phyloP scores from a whole-genome alignment of 495 filamentous ascomycete species.

The Aspergillus asperescens region DNA sequence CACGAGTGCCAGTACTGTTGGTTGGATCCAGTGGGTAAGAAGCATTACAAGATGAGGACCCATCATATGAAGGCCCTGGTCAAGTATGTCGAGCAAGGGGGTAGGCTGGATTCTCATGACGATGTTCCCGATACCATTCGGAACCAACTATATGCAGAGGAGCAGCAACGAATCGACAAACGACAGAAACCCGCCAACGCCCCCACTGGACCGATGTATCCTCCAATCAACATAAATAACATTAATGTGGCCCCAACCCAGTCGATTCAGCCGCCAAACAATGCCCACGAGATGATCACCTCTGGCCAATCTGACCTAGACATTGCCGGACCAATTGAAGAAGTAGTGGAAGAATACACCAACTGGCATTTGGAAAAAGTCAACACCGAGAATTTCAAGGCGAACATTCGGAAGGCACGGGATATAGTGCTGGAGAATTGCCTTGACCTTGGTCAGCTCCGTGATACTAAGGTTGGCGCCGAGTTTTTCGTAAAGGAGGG shows the following conservation, averaged over 20 bases:
- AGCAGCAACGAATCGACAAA: conserved; percentile 23
- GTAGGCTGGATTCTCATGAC: conserved; percentile 20
- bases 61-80: conserved; percentile 24
- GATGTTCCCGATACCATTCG: conserved; percentile 24
- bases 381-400: conserved; percentile 5
- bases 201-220: background rate
- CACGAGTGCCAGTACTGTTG: conserved; percentile 25
- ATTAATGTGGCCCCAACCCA: conserved; percentile 2
- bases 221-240: conserved; percentile 6
- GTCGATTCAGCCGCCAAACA: background rate
- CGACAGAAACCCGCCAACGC: background rate
- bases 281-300: background rate
- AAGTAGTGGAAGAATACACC: conserved; percentile 11
- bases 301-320: background rate
- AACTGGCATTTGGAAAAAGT: conserved; percentile 7
- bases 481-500: conserved; percentile 7
- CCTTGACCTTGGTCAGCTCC: conserved; percentile 6
- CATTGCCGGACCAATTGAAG: background rate
- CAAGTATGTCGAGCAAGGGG: conserved; percentile 24
- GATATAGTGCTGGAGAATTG: conserved; percentile 7
- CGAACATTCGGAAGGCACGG: conserved; percentile 6
- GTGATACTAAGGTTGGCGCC: background rate
- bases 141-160: conserved; percentile 25
- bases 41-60: conserved; percentile 26
- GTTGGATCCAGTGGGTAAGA: conserved; percentile 26